phyloP scores from a whole-genome alignment of 192 early-diverging fungal genomes.

The Powellomyces hirtus region DNA sequence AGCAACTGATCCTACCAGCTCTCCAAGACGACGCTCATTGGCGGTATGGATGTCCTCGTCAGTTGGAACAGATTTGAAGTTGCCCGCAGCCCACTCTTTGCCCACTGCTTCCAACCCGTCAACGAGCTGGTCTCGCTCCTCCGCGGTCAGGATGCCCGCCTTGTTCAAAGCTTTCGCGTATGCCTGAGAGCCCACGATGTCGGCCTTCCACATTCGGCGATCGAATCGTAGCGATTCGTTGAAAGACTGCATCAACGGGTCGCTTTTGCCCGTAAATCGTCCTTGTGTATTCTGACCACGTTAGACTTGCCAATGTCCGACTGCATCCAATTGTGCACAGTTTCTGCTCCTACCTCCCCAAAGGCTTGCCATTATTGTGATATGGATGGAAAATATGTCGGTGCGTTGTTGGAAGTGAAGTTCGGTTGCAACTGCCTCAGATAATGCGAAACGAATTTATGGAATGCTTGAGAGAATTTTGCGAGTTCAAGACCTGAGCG shows the following conservation, averaged over 20 bases:
- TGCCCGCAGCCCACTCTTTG: constrained; percentile 75
- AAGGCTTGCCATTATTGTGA: not conserved
- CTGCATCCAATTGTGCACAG: not conserved
- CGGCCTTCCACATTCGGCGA: constrained; percentile 86
- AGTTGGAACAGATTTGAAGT: constrained; percentile 67
- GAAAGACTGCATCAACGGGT: constrained; percentile 96
- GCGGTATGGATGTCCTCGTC: constrained; percentile 99
- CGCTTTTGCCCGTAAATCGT: constrained; percentile 71
- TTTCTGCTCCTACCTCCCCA: not conserved
- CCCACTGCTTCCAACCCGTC: constrained; percentile 73
- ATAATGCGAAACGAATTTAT: too few relatives aligned
- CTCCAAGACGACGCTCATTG: constrained; percentile 92
- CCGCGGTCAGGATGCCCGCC: constrained; percentile 71
- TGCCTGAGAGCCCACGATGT: constrained; percentile 83
- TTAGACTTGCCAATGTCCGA: not conserved
- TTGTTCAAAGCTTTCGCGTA: constrained; percentile 79
- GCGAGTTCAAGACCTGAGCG: too few relatives aligned
- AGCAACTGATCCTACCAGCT: constrained; percentile 86
- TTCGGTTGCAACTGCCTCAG: too few relatives aligned
- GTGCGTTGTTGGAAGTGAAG: too few relatives aligned
- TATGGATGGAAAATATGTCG: too few relatives aligned
- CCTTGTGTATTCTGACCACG: too few relatives aligned
- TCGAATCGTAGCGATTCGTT: constrained; percentile 96
- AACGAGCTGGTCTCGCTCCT: constrained; percentile 72
- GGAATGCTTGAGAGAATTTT: too few relatives aligned